Evolutionary conservation across 2,329 filamentous ascomycete genomes (phyloP).

Genomic region (Hypoxylon sp.): DNA sequence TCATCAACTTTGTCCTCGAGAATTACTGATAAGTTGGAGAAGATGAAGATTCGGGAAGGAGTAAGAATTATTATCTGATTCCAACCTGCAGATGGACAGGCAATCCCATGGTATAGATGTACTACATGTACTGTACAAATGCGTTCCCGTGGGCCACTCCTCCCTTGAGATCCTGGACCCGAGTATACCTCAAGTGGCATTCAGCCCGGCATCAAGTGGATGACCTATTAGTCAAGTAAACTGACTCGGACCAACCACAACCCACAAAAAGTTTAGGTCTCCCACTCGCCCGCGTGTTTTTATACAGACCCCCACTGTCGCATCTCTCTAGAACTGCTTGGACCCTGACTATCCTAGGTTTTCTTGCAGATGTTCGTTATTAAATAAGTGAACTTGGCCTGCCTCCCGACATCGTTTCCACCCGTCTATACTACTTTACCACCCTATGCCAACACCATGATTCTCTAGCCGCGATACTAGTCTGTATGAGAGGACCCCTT

Average conservation of each 20-base stretch:
- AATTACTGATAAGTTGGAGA: conserved; percentile 20
- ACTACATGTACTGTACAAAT: conserved; percentile 32
- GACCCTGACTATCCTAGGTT: conserved; percentile 37
- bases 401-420: conserved; percentile 22
- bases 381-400: conserved; percentile 27
- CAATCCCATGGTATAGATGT: conserved; percentile 5
- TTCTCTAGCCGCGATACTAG: conserved; percentile 17
- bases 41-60: conserved; percentile 21
- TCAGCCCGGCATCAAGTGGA: conserved; percentile 36
- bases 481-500: conserved; percentile 18
- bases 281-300: conserved; percentile 27
- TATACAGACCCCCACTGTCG: conserved; percentile 37
- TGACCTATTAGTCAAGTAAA: conserved; percentile 43
- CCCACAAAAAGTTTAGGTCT: background rate
- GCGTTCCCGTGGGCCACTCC: conserved; percentile 3
- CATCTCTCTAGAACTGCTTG: conserved; percentile 36
- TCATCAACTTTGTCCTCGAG: background rate
- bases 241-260: conserved; percentile 30
- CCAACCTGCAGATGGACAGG: conserved; percentile 19
- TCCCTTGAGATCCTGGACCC: conserved; percentile 25
- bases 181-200: conserved; percentile 34
- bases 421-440: conserved; percentile 17
- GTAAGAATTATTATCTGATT: conserved; percentile 37
- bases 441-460: conserved; percentile 6
- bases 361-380: conserved; percentile 33